Conservation (phyloP, 108 stramenopile species). For the Ochromonas danica region DNA sequence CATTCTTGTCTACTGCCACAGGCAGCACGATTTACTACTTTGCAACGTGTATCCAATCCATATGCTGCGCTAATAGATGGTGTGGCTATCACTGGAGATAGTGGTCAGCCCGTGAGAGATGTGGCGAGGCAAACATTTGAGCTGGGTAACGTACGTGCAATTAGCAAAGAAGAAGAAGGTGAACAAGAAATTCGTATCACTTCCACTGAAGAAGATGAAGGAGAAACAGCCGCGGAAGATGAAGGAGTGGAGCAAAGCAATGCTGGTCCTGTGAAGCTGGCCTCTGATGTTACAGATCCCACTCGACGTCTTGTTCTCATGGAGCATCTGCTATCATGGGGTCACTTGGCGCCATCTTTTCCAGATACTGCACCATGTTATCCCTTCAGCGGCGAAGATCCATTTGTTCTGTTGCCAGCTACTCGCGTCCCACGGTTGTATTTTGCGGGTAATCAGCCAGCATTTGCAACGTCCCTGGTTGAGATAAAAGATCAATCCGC, state of each 20-base stretch:
- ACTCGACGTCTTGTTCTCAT: not conserved
- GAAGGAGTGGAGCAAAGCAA: not conserved
- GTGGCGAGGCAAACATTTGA: not conserved
- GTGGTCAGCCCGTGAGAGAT: not conserved
- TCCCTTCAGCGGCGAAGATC: not conserved
- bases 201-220: not conserved
- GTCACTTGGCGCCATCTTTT: not conserved
- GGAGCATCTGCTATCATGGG: not conserved
- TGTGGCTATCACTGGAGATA: not conserved
- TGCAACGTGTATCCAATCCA: constrained; percentile 1
- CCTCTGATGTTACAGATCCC: not conserved
- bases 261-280: not conserved
- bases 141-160: not conserved
- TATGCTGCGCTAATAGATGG: not conserved
- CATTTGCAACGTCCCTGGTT: not conserved
- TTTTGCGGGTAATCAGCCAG: constrained; percentile 11
- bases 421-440: not conserved
- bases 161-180: not conserved
- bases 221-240: not conserved
- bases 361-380: constrained; percentile 11
- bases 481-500: too few relatives aligned
- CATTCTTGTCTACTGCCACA: constrained; percentile 6
- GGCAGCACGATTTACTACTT: not conserved
- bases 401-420: not conserved
- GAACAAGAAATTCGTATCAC: not conserved